A percentile compares a stretch with the other conserved stretches of the same genome.
These are phyloP conservation scores for Cytidiella melzeri DNA, from an alignment of 768 basidiomycete species.

Conservation along the genomic window DNA sequence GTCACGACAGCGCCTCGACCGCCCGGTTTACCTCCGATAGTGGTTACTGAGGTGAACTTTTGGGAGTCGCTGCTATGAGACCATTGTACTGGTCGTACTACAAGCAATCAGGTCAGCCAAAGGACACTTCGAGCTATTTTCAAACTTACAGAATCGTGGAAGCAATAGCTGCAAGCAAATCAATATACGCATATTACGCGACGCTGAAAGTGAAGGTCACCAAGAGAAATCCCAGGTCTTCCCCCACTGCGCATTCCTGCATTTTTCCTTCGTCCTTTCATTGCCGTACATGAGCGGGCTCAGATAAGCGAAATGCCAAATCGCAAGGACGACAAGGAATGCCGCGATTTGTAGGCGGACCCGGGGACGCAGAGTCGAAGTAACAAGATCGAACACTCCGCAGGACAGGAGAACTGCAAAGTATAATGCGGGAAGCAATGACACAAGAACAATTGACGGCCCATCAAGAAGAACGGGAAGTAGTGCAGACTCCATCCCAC, in stretches of 20 bases:
- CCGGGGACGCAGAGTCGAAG: conserved; percentile 69
- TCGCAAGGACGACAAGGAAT: conserved; percentile 61
- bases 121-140: no score
- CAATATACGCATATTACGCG: background rate
- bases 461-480: conserved; percentile 96
- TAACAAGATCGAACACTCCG: conserved; percentile 78
- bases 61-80: conserved; percentile 31
- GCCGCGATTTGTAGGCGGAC: conserved; percentile 77
- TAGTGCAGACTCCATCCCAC: conserved; percentile 92
- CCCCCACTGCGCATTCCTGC: conserved; percentile 73
- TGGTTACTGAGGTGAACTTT: conserved; percentile 34
- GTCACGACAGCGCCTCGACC: conserved; percentile 52
- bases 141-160: conserved; percentile 55
- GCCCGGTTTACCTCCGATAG: conserved; percentile 46
- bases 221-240: conserved; percentile 97
- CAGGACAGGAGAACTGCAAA: conserved; percentile 80
- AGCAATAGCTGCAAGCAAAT: conserved; percentile 47
- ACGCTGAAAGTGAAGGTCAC: conserved; percentile 23
- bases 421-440: conserved; percentile 99
- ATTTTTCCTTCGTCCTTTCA: conserved; percentile 80
- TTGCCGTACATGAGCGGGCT: conserved; percentile 81
- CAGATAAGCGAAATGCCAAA: conserved; percentile 76
- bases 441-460: conserved; percentile 94
- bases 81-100: conserved; percentile 56
- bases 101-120: background rate